Base-by-base conservation (phyloP, 179 eudicot genomes). In the Silene vulgaris region DNA sequence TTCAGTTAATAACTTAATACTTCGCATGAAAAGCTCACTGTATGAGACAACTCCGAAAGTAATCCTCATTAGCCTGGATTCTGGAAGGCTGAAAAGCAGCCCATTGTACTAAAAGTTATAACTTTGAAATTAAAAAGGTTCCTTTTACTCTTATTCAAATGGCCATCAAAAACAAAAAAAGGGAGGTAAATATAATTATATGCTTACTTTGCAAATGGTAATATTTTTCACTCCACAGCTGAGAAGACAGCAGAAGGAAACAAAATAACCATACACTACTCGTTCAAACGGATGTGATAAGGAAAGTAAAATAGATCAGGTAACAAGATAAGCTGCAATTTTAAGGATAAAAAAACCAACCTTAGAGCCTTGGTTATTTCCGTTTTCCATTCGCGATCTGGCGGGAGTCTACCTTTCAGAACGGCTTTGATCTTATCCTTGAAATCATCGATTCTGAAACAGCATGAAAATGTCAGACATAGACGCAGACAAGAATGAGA, bases 351-450 rank as follows among this genome's bases (percentile, higher is more conserved):
- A 28, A 28, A 72, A 65, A 75, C 63, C 66, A 81, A 95, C 99
- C 99, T 90, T 76, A 85, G 82, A 45, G 84, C 91, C 84, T 84
- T 81, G 65, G 75, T 59, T 74, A 90, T 82, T 83, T 93, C 97
- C 45, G 76, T 82, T 73, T 88, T 90, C 88, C 85, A 77, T 79
- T 92, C 97, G 84, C 88, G 88, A 28, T 89, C 97, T 17, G 85
- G 75, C 59, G 99, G 99, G 68, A 90, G 85, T 81, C 97, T 91
- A 77, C 99, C 99, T 85, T 95, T 95, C 77, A 90, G 83, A 68
- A 86, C 88, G 78, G 86, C 90, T 86, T 85, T 89, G 75, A 95
- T 84, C 87, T 87, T 90, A 66, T 87, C 97, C 83, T 85, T 89
- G 86, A 82, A 66, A 26, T 95, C 99, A 79, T 90, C 91, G 76